A percentile compares a stretch with the other conserved stretches of the same genome.
phyloP scores from a whole-genome alignment of 1,284 basidiomycete species.

The Sporisorium reilianum region DNA sequence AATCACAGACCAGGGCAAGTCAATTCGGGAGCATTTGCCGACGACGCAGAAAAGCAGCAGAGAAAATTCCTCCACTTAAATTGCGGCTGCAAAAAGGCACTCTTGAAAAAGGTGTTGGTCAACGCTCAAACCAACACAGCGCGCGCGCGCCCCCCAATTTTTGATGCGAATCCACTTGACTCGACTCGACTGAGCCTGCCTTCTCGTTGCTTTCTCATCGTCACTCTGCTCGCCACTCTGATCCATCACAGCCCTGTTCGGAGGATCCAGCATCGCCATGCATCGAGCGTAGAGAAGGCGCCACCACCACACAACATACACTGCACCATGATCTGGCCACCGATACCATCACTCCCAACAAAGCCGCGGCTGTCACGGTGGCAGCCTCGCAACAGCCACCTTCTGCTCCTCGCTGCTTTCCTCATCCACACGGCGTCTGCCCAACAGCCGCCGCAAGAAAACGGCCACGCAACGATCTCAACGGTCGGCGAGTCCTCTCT shows the following conservation, averaged over 20 bases:
- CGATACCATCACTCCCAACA: not conserved
- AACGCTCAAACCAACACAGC: slow-evolving; percentile 1
- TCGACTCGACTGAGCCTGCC: not conserved
- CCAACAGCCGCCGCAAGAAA: not conserved
- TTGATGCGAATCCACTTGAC: too few relatives aligned
- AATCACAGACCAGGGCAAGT: not conserved
- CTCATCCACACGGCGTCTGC: not conserved
- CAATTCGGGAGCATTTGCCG: not conserved
- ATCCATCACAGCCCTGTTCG: not conserved
- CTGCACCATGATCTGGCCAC: not conserved
- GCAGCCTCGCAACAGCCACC: not conserved
- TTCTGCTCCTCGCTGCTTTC: slow-evolving; percentile 5
- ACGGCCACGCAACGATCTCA: not conserved
- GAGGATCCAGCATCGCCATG: not conserved
- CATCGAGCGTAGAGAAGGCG: not conserved
- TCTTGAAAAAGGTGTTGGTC: not conserved
- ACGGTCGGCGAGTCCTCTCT: not conserved
- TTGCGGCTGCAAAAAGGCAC: not conserved
- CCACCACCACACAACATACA: not conserved
- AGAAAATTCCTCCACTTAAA: slow-evolving; percentile 16
- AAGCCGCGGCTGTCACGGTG: not conserved
- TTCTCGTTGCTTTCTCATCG: not conserved
- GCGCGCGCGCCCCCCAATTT: too few relatives aligned
- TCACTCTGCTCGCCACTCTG: not conserved
- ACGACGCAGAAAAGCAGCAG: not conserved